phyloP scores from a whole-genome alignment of 331 rosid species.

The Stylosanthes scabra region DNA sequence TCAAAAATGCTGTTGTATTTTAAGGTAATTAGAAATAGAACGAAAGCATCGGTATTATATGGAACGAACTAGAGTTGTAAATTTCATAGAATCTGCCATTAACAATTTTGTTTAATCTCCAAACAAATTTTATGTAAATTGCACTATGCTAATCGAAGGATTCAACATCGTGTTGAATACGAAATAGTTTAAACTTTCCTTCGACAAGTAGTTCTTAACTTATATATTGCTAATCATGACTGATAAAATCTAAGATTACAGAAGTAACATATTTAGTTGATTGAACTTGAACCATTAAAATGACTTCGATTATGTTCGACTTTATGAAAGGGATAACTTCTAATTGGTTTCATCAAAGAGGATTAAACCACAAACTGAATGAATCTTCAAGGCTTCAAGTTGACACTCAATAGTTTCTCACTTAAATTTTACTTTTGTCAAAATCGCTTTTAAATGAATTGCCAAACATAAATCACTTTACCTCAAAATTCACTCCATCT shows the following conservation, averaged over 20 bases:
- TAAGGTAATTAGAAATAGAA: slow-evolving; percentile 13
- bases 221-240: slow-evolving; percentile 4
- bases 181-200: slow-evolving; percentile 12
- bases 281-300: slow-evolving; percentile 19
- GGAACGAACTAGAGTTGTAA: slow-evolving; percentile 9
- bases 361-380: slow-evolving; percentile 6
- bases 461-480: too few species aligned
- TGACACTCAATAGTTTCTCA: background rate
- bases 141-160: slow-evolving; percentile 21
- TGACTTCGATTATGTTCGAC: slow-evolving; percentile 10
- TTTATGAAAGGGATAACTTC: background rate
- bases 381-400: slow-evolving; percentile 6
- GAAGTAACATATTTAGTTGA: slow-evolving; percentile 7
- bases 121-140: slow-evolving; percentile 18
- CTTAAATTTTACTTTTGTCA: too few species aligned
- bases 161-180: slow-evolving; percentile 3
- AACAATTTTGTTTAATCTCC: slow-evolving; percentile 15
- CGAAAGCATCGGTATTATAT: background rate
- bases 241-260: slow-evolving; percentile 11
- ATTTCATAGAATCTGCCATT: background rate
- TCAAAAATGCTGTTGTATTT: slow-evolving; percentile 12
- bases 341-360: slow-evolving; percentile 27
- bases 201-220: slow-evolving; percentile 1
- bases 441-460: too few species aligned
- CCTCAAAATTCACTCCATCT: too few species aligned